Evolutionary conservation across 169 alveolate genomes (phyloP), one percentile per base, ranked within the genome.

Genomic region (Plasmodium vivax): DNA sequence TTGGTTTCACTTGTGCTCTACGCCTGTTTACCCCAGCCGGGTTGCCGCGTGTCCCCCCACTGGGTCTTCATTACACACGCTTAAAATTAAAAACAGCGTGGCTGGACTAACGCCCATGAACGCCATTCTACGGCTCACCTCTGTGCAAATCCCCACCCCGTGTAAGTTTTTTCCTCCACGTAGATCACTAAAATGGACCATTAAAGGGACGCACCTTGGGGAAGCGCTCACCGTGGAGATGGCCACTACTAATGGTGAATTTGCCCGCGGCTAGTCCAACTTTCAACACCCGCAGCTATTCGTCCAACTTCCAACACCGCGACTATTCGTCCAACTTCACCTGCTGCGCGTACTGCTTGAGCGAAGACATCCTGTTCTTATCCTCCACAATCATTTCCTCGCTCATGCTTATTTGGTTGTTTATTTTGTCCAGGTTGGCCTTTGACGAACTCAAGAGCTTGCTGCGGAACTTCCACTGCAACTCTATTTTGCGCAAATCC

Each of bases 391-490:
- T 72, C n/a, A 73, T 83, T 32, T 92, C 95, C 27, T 92, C 95
- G 19, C 62, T 38, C 71, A 45, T 74, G 45, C 51, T 38, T 71
- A 92, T 82, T 47, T 92, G 85, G 43, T 72, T 92, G 75, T 92
- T 92, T 83, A 92, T 71, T 82, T 92, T 92, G 73, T 92, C 92
- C 38, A 92, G 16, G 45, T 92, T 71, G 34, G 82, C 47, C 14
- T 38, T 71, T 1, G 92, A 81, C 32, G 95, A 92, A 16, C 56
- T 73, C 51, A 92, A 32, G 3, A 82, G 54, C 34, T 92, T 92
- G 73, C 83, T 92, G 75, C 82, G 75, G 68, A 92, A 92, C 34
- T 92, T 92, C 95, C 95, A 92, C 32, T 92, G 85, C 77, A 92
- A 82, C 47, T 92, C 82, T 30, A 82, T 83, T 92, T 82, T 92